Conservation (phyloP, 208 protist species). For the Phytomonas francai region DNA sequence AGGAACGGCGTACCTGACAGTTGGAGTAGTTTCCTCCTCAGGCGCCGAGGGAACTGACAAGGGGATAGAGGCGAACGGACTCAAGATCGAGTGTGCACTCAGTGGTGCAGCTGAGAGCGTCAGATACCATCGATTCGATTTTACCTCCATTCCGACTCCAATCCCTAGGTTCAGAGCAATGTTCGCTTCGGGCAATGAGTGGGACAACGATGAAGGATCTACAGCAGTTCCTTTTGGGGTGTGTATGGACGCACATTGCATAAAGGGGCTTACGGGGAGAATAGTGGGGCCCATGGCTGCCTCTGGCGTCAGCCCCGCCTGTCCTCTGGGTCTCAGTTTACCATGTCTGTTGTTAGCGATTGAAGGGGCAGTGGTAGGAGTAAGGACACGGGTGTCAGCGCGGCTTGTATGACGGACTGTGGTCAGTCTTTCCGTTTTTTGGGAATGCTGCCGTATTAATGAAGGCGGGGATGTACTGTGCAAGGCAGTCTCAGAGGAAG, state of each 20-base stretch:
- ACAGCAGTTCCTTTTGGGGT: neutral
- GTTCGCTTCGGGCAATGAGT: neutral
- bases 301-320: neutral
- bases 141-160: neutral
- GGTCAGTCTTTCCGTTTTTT: neutral
- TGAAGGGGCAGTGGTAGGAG: neutral
- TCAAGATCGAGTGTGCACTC: neutral
- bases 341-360: neutral
- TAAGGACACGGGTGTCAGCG: neutral
- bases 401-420: neutral
- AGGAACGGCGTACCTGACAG: neutral
- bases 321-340: neutral
- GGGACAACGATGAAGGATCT: neutral
- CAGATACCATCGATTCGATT: neutral
- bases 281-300: neutral
- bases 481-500: neutral
- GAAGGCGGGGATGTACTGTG: neutral
- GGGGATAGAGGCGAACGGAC: neutral
- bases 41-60: neutral
- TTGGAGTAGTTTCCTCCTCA: neutral
- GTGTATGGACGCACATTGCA: neutral
- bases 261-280: neutral
- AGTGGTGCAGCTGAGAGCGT: neutral
- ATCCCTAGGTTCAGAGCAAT: neutral
- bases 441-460: neutral